phyloP scores from a whole-genome alignment of 495 filamentous ascomycete genomes.

The Gamarada debralockiae region DNA sequence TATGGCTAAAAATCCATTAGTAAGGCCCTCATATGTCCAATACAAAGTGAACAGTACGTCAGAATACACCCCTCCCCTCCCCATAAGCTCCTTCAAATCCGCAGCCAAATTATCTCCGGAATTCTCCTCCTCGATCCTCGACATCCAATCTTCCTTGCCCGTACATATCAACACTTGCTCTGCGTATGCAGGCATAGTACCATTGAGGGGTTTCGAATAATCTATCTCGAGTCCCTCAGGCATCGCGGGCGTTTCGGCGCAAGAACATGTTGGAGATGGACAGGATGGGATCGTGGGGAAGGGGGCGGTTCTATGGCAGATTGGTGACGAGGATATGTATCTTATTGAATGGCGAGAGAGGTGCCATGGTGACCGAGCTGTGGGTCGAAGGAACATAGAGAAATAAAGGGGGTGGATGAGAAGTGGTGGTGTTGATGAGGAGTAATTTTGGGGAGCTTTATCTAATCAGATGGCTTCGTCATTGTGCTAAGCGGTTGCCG shows the following conservation, averaged over 20 bases:
- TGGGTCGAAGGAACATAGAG: slow-evolving; percentile 19
- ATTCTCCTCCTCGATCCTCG: slow-evolving; percentile 55
- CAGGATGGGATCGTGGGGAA: slow-evolving; percentile 39
- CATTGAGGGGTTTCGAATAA: slow-evolving; percentile 58
- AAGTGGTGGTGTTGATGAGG: background rate
- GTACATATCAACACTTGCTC: slow-evolving; percentile 83
- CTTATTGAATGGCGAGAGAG: background rate
- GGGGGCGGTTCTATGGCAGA: slow-evolving; percentile 1
- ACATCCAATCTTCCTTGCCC: slow-evolving; percentile 76
- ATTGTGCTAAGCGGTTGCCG: background rate
- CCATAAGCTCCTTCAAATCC: slow-evolving; percentile 63
- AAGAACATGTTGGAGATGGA: slow-evolving; percentile 68
- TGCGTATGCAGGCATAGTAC: slow-evolving; percentile 73
- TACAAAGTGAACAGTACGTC: slow-evolving; percentile 41
- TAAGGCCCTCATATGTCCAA: background rate
- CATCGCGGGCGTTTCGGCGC: slow-evolving; percentile 58
- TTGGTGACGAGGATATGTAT: background rate
- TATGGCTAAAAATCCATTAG: slow-evolving; percentile 55
- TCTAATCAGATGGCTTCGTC: slow-evolving; percentile 10
- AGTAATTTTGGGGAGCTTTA: background rate
- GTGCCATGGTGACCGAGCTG: slow-evolving; percentile 11
- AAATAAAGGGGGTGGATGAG: background rate
- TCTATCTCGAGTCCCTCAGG: slow-evolving; percentile 76
- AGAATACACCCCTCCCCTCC: slow-evolving; percentile 59
- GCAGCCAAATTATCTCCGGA: slow-evolving; percentile 60